Conservation (phyloP, 1,284 basidiomycete genomes). For the Sporisorium sorghi region DNA sequence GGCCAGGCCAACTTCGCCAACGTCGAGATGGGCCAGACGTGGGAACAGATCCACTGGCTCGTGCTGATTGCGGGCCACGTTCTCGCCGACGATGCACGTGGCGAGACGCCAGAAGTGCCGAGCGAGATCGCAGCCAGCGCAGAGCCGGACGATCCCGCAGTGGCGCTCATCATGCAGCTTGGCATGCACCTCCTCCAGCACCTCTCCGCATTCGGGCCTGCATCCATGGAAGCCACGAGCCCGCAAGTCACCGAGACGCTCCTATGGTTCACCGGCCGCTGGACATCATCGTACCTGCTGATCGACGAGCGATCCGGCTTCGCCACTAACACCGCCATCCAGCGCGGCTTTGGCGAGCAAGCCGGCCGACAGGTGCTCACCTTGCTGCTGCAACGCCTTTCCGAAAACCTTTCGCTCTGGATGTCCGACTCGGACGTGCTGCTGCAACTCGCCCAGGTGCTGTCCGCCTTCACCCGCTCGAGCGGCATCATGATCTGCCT, state of each 20-base stretch:
- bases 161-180: conserved; percentile 48
- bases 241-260: conserved; percentile 61
- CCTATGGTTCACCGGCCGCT: conserved; percentile 62
- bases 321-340: conserved; percentile 42
- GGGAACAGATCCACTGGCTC: conserved; percentile 67
- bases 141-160: conserved; percentile 33
- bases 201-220: conserved; percentile 40
- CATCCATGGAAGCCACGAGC: conserved; percentile 46
- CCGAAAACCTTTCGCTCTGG: conserved; percentile 60
- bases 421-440: conserved; percentile 61
- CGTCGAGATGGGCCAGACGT: conserved; percentile 45
- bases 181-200: conserved; percentile 53
- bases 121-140: conserved; percentile 34
- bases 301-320: conserved; percentile 29
- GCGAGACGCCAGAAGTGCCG: conserved; percentile 56
- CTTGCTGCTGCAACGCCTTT: conserved; percentile 55
- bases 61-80: conserved; percentile 57
- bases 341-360: conserved; percentile 45
- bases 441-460: conserved; percentile 53
- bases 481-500: conserved; percentile 55
- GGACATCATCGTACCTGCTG: conserved; percentile 61
- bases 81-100: conserved; percentile 53
- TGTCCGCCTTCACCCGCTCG: conserved; percentile 56
- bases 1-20: conserved; percentile 17
- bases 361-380: conserved; percentile 54